Evolutionary conservation across 2,329 filamentous ascomycete species (phyloP).

Genomic region (Aureobasidium sp.): DNA sequence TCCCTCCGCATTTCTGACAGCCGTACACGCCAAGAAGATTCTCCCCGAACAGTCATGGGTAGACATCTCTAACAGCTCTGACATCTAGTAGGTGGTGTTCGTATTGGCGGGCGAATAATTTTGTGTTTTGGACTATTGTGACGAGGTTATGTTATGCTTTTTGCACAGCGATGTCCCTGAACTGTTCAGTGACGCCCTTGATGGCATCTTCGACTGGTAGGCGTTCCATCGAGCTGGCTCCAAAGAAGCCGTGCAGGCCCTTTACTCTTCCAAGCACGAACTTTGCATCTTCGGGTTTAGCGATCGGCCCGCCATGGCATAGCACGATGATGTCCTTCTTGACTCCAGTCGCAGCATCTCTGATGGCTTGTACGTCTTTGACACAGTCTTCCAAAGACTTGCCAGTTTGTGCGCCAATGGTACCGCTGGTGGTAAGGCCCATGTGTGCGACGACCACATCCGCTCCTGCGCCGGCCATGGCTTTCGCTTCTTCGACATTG

Average conservation of each 20-base stretch:
- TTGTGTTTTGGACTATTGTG: background rate
- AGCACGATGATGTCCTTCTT: conserved; percentile 54
- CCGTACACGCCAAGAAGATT: too few species aligned
- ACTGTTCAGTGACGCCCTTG: conserved; percentile 46
- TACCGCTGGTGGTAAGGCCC: conserved; percentile 57
- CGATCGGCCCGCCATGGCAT: conserved; percentile 64
- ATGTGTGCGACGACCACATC: conserved; percentile 62
- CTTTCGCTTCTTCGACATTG: conserved; percentile 50
- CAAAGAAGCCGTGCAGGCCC: conserved; percentile 64
- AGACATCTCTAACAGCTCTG: too few species aligned
- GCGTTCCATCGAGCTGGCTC: conserved; percentile 62
- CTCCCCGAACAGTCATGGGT: too few species aligned
- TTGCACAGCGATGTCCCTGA: conserved; percentile 34
- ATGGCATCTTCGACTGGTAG: conserved; percentile 61
- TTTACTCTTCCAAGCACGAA: conserved; percentile 53
- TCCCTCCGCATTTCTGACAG: too few species aligned
- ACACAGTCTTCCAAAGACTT: conserved; percentile 59
- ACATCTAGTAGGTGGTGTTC: too few species aligned
- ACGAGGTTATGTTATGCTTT: background rate
- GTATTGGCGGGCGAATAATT: background rate
- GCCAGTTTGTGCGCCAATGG: conserved; percentile 55
- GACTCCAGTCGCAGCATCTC: conserved; percentile 50
- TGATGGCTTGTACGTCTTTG: conserved; percentile 52
- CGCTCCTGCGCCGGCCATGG: conserved; percentile 57
- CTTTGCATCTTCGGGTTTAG: conserved; percentile 53